Base-by-base conservation (phyloP, 1,139 yeast species). In the Taphrina pruni region DNA sequence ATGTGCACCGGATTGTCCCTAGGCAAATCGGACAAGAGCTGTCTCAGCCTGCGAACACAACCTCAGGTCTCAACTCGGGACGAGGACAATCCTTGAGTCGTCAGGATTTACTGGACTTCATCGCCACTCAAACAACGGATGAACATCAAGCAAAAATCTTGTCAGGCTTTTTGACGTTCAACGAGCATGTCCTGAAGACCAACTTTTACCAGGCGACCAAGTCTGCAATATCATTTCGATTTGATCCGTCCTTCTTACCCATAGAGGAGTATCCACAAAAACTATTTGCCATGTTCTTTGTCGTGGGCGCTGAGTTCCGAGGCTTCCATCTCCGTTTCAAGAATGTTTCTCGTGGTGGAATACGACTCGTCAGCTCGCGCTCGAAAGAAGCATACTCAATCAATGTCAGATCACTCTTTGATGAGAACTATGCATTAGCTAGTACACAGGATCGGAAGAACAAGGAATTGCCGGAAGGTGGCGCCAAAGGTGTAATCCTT, bases 401-500 rank as follows among this genome's bases (percentile, higher is more conserved):
- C 77, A 94, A 94, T 78, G 89, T 88, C 73, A 87, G 97, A 75
- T 90, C 90, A 75, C 85, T 94, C 79, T 92, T 94, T 80, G 99
- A 94, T 79, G 99, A 94, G 79, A 94, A 94, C 80, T 94, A 94
- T 80, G 93, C 93, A 78, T 85, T 94, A 79, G 99, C 99, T 56
- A 87, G 89, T 72, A 94, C 99, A 57, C 99, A 94, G 81, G 99
- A 94, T 81, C 86, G 94, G 75, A 94, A 94, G 81, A 94, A 94
- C 81, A 94, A 94, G 82, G 99, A 94, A 82, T 94, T 94, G 71
- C 99, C 99, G 57, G 99, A 94, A 83, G 99, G 99, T 78, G 99
- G 99, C 58, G 91, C 98, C 62, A 94, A 94, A 80, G 99, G 99
- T 81, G 99, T 94, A 68, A 90, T 94, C 71, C 84, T 94, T 76